These are phyloP conservation scores for Cordyceps cicadae DNA, from an alignment of 2,329 filamentous ascomycete species.

Conservation along the genomic window DNA sequence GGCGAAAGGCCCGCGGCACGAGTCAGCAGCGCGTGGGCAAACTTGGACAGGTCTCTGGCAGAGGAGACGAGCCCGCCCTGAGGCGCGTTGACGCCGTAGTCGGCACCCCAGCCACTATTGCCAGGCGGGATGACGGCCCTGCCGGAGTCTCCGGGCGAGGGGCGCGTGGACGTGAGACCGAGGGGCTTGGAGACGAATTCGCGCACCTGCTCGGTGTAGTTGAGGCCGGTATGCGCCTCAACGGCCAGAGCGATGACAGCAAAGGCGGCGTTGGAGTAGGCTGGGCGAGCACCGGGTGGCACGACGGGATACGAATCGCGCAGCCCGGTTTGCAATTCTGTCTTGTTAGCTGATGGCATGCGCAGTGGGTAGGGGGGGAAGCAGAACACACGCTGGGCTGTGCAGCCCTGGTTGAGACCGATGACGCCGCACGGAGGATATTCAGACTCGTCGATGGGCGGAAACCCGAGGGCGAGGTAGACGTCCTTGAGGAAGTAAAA, in stretches of 20 bases:
- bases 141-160: slow-evolving; percentile 23
- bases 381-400: slow-evolving; percentile 21
- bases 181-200: slow-evolving; percentile 16
- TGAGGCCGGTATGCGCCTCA: slow-evolving; percentile 22
- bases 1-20: slow-evolving; percentile 18
- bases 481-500: slow-evolving; percentile 28
- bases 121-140: slow-evolving; percentile 27
- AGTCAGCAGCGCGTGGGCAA: slow-evolving; percentile 23
- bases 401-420: slow-evolving; percentile 27
- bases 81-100: slow-evolving; percentile 27
- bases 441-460: slow-evolving; percentile 23
- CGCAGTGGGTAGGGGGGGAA: too few species aligned
- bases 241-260: slow-evolving; percentile 28
- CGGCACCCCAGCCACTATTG: slow-evolving; percentile 25
- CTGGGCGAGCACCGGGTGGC: slow-evolving; percentile 24
- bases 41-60: slow-evolving; percentile 23
- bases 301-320: slow-evolving; percentile 22
- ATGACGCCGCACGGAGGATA: slow-evolving; percentile 30
- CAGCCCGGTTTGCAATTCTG: slow-evolving; percentile 27
- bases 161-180: slow-evolving; percentile 14
- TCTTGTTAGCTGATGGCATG: neutral
- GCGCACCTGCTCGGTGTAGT: slow-evolving; percentile 20
- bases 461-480: slow-evolving; percentile 29
- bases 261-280: slow-evolving; percentile 35
- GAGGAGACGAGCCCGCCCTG: slow-evolving; percentile 29